Evolutionary conservation across 2,329 filamentous ascomycete genomes (phyloP).

Genomic region (Cladosporium sp.): DNA sequence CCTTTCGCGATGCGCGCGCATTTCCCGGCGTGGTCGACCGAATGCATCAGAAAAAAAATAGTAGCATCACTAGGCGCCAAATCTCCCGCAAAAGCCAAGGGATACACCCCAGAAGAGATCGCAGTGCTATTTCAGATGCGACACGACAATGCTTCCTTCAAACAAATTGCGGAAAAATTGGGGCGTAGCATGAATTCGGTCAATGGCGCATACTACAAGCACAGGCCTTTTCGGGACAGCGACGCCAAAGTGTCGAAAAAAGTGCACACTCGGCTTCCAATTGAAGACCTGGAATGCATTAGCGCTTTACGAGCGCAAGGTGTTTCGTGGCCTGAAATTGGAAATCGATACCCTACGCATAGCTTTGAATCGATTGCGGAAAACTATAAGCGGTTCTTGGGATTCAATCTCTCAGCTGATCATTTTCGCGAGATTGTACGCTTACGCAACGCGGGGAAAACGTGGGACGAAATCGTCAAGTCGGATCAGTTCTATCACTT

Average conservation of each 20-base stretch:
- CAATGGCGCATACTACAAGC: neutral
- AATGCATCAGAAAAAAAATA: too few species aligned
- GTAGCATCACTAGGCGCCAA: neutral
- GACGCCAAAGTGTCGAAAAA: neutral
- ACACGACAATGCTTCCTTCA: neutral
- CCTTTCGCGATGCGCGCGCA: neutral
- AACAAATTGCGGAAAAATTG: neutral
- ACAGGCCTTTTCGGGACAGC: neutral
- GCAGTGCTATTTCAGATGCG: neutral
- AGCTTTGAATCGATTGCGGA: neutral
- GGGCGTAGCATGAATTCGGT: neutral
- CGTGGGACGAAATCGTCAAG: neutral
- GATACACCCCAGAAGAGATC: neutral
- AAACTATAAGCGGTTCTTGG: neutral
- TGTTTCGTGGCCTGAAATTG: neutral
- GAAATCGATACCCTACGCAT: neutral
- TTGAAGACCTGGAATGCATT: neutral
- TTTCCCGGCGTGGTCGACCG: neutral
- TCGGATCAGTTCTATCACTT: neutral
- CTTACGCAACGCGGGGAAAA: neutral
- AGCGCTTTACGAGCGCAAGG: neutral
- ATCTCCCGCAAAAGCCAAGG: rapidly evolving
- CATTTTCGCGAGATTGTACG: neutral
- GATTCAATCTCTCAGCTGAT: neutral
- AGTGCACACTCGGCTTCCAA: neutral